Conservation (phyloP, 441 rosid genomes). For the Pelargonium myrrhifolium region DNA sequence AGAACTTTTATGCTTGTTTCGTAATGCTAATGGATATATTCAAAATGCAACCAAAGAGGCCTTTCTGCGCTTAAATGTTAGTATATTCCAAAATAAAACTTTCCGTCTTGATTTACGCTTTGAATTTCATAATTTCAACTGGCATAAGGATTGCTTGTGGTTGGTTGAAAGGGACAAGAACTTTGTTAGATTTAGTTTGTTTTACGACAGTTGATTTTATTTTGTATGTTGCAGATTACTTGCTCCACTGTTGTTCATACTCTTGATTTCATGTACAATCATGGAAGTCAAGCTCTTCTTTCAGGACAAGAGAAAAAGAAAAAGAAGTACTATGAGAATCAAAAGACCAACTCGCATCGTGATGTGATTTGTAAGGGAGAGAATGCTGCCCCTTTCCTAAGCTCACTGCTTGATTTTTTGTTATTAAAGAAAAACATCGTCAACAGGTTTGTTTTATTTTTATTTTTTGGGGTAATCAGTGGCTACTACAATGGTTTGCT, state of each 20-base stretch:
- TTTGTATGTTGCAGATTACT: slow-evolving; percentile 51
- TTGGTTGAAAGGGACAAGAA: background rate
- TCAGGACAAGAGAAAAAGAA: slow-evolving; percentile 52
- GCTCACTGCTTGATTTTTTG: slow-evolving; percentile 78
- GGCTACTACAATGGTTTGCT: background rate
- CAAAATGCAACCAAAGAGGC: slow-evolving; percentile 76
- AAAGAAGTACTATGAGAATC: slow-evolving; percentile 34
- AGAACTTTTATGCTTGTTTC: slow-evolving; percentile 56
- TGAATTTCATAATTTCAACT: background rate
- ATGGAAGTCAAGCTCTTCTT: slow-evolving; percentile 28
- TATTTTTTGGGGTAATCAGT: background rate
- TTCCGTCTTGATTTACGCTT: background rate
- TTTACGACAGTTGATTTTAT: slow-evolving; percentile 9
- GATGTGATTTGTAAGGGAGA: slow-evolving; percentile 37
- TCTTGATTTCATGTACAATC: slow-evolving; percentile 42
- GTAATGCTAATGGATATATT: slow-evolving; percentile 47
- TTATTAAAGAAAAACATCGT: slow-evolving; percentile 67
- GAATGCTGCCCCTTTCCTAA: slow-evolving; percentile 40
- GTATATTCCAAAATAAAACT: slow-evolving; percentile 24
- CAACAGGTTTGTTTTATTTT: slow-evolving; percentile 51
- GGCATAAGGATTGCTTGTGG: background rate
- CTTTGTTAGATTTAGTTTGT: background rate
- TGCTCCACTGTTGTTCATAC: slow-evolving; percentile 49
- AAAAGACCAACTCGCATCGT: slow-evolving; percentile 25
- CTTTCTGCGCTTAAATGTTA: slow-evolving; percentile 66